Conservation (phyloP, 2,329 filamentous ascomycete species). For the Aspergillus caelatus region DNA sequence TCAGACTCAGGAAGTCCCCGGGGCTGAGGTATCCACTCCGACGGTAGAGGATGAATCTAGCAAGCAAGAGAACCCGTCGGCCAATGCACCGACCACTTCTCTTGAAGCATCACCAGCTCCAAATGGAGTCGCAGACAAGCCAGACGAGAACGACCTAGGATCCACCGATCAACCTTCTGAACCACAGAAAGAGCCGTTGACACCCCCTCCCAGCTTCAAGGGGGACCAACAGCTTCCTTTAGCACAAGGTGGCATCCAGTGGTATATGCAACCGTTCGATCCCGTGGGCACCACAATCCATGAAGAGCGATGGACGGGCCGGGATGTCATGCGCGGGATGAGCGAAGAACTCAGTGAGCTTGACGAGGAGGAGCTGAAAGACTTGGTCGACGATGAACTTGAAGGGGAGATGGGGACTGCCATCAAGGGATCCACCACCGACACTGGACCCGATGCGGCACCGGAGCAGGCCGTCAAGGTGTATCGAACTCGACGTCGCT, state of each 20-base stretch:
- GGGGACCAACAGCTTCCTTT: slow-evolving; percentile 54
- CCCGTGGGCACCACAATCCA: slow-evolving; percentile 78
- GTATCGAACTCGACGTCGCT: slow-evolving; percentile 35
- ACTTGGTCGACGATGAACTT: slow-evolving; percentile 59
- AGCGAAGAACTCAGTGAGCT: slow-evolving; percentile 90
- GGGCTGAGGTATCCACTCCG: slow-evolving; percentile 4
- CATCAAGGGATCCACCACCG: slow-evolving; percentile 12
- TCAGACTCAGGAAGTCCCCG: slow-evolving; percentile 7
- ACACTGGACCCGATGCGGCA: slow-evolving; percentile 18
- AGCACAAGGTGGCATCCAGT: slow-evolving; percentile 76
- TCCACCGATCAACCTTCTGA: slow-evolving; percentile 49
- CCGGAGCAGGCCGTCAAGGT: slow-evolving; percentile 26
- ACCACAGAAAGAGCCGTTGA: slow-evolving; percentile 35
- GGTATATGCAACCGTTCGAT: slow-evolving; percentile 84
- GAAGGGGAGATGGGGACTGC: slow-evolving; percentile 19
- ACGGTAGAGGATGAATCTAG: slow-evolving; percentile 17
- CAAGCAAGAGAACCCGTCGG: slow-evolving; percentile 19
- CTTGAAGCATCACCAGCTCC: slow-evolving; percentile 23
- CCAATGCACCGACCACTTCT: slow-evolving; percentile 41
- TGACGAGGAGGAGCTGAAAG: slow-evolving; percentile 85
- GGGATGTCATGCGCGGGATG: slow-evolving; percentile 70
- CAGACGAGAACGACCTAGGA: slow-evolving; percentile 33
- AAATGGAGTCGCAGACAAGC: slow-evolving; percentile 34
- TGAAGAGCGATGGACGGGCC: slow-evolving; percentile 72
- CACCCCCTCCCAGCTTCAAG: slow-evolving; percentile 44